Percentiles rank a stretch among this genome's conserved stretches.
These are phyloP conservation scores for Globisporangium radiosum DNA, from an alignment of 352 stramenopile genomes.

Conservation along the genomic window DNA sequence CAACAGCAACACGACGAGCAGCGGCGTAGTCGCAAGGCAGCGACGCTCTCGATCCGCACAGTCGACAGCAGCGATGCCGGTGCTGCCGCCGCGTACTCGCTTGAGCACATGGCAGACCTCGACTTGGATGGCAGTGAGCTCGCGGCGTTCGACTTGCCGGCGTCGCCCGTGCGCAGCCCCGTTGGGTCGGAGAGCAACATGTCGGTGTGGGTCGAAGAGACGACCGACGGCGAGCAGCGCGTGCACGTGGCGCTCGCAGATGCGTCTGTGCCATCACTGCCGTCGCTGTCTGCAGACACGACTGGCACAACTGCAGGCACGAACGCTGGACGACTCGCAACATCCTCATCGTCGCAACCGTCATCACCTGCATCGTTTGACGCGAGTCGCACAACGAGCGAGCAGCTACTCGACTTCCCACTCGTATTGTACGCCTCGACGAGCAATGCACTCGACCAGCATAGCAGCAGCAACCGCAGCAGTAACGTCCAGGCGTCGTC, in stretches of 20 bases:
- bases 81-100: too few species aligned
- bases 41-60: slow-evolving; percentile 7
- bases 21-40: too few species aligned
- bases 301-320: too few species aligned
- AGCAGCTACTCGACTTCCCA: slow-evolving; percentile 40
- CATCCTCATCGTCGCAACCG: slow-evolving; percentile 1
- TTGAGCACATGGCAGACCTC: background rate
- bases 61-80: background rate
- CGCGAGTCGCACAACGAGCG: slow-evolving; percentile 4
- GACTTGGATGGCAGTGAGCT: slow-evolving; percentile 9
- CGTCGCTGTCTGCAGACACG: too few species aligned
- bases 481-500: slow-evolving; percentile 10
- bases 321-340: too few species aligned
- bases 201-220: slow-evolving; percentile 51
- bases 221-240: slow-evolving; percentile 30
- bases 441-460: slow-evolving; percentile 6
- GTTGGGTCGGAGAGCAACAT: slow-evolving; percentile 35
- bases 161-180: slow-evolving; percentile 49
- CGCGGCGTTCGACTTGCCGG: slow-evolving; percentile 59
- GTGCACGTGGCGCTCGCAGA: slow-evolving; percentile 37
- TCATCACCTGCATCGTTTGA: slow-evolving; percentile 7
- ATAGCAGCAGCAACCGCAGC: slow-evolving; percentile 1
- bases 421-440: slow-evolving; percentile 38
- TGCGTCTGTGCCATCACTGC: slow-evolving; percentile 2
- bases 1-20: too few species aligned